phyloP scores from a whole-genome alignment of 2,329 filamentous ascomycete species.

The Penicillium decumbens region DNA sequence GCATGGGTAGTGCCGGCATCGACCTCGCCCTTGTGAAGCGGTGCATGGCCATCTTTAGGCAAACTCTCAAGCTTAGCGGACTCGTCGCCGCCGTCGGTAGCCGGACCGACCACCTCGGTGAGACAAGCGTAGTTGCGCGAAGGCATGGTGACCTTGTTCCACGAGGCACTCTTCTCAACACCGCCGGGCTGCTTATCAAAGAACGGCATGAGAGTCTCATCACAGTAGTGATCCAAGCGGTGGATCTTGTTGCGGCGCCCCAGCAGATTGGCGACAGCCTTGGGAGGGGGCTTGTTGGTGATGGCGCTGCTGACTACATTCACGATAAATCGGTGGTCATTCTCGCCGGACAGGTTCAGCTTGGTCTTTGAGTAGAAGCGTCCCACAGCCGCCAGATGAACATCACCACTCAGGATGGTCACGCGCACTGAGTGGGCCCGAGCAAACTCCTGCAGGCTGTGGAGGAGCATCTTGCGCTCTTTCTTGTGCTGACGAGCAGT shows the following conservation, averaged over 20 bases:
- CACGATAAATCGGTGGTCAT: slow-evolving; percentile 60
- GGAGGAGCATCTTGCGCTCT: slow-evolving; percentile 70
- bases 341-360: slow-evolving; percentile 52
- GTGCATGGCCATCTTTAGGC: slow-evolving; percentile 61
- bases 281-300: slow-evolving; percentile 63
- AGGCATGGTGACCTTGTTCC: slow-evolving; percentile 82
- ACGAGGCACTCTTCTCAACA: slow-evolving; percentile 59
- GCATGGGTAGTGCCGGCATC: slow-evolving; percentile 72
- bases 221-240: slow-evolving; percentile 58
- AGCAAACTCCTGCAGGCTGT: slow-evolving; percentile 58
- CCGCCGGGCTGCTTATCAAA: slow-evolving; percentile 59
- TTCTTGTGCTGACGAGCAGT: slow-evolving; percentile 86
- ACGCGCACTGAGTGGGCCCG: slow-evolving; percentile 54
- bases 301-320: slow-evolving; percentile 63
- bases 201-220: slow-evolving; percentile 60
- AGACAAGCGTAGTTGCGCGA: slow-evolving; percentile 62
- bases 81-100: slow-evolving; percentile 10
- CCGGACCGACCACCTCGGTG: slow-evolving; percentile 45
- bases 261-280: slow-evolving; percentile 60
- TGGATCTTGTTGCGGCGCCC: slow-evolving; percentile 63
- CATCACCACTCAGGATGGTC: slow-evolving; percentile 61
- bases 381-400: slow-evolving; percentile 59
- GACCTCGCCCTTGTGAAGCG: slow-evolving; percentile 72
- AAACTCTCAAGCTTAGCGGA: slow-evolving; percentile 28
- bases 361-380: slow-evolving; percentile 61